Evolutionary conservation across 2,329 filamentous ascomycete species (phyloP).

Genomic region (Alternaria arborescens): DNA sequence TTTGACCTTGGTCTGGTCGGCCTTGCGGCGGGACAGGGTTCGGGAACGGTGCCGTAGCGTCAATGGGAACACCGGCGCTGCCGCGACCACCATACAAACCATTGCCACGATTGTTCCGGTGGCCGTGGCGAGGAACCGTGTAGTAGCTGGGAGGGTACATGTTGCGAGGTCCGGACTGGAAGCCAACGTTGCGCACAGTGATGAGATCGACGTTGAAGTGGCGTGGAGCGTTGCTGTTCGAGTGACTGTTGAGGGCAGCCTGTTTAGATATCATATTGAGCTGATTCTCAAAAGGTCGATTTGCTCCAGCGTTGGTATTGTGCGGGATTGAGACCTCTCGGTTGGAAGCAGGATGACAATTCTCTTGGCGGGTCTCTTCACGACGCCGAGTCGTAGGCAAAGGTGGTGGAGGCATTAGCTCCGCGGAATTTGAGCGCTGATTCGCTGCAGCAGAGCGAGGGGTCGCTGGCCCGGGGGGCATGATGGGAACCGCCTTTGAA

Average conservation of each 20-base stretch:
- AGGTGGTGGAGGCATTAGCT: conserved; percentile 5
- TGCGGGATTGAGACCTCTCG: neutral
- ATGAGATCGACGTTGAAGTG: conserved; percentile 19
- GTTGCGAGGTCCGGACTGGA: conserved; percentile 6
- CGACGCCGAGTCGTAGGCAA: neutral
- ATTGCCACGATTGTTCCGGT: conserved; percentile 25
- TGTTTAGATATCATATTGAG: conserved; percentile 25
- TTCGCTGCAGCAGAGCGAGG: conserved; percentile 7
- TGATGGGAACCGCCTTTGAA: neutral
- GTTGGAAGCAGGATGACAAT: neutral
- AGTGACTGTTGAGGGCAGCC: conserved; percentile 9
- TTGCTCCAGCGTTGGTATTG: neutral
- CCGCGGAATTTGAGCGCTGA: conserved; percentile 11
- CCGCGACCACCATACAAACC: conserved; percentile 31
- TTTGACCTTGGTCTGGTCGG: conserved; percentile 4
- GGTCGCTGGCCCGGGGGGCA: neutral
- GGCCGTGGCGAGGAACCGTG: conserved; percentile 5
- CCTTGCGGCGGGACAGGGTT: conserved; percentile 39
- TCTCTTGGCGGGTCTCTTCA: neutral
- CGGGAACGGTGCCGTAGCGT: conserved; percentile 45
- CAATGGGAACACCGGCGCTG: conserved; percentile 37
- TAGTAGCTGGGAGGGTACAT: conserved; percentile 1
- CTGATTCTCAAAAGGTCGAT: conserved; percentile 23
- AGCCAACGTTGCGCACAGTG: conserved; percentile 21
- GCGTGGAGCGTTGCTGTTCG: conserved; percentile 8